Conservation (phyloP, 306 rosid genomes). For the Alnus glutinosa region DNA sequence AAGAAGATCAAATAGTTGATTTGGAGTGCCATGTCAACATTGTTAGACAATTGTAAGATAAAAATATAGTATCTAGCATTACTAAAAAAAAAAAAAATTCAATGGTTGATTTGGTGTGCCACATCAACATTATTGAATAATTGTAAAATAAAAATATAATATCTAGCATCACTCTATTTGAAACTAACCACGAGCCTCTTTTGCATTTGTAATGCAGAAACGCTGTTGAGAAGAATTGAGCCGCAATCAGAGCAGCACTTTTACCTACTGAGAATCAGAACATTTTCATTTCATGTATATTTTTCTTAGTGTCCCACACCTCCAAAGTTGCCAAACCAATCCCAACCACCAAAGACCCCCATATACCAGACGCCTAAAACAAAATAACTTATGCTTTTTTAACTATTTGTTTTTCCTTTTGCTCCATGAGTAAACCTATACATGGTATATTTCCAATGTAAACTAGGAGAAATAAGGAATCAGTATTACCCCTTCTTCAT, state of each 20-base stretch:
- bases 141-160: too few species aligned
- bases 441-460: conserved; percentile 38
- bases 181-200: background rate
- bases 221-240: background rate
- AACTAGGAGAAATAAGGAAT: conserved; percentile 5
- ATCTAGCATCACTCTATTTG: background rate
- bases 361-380: background rate
- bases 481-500: background rate
- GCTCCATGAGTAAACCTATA: conserved; percentile 50
- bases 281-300: conserved; percentile 6
- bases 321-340: background rate
- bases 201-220: background rate
- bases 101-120: too few species aligned
- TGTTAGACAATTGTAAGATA: too few species aligned
- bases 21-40: too few species aligned
- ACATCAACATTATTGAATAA: too few species aligned
- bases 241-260: background rate
- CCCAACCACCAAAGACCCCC: background rate
- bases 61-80: too few species aligned
- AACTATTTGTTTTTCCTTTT: background rate
- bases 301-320: conserved; percentile 7
- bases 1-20: too few species aligned
- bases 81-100: too few species aligned
- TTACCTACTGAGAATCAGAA: conserved; percentile 5
- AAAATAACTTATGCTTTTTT: background rate